phyloP scores from a whole-genome alignment of 768 basidiomycete genomes.

The Brasilioporus rufonigricans region DNA sequence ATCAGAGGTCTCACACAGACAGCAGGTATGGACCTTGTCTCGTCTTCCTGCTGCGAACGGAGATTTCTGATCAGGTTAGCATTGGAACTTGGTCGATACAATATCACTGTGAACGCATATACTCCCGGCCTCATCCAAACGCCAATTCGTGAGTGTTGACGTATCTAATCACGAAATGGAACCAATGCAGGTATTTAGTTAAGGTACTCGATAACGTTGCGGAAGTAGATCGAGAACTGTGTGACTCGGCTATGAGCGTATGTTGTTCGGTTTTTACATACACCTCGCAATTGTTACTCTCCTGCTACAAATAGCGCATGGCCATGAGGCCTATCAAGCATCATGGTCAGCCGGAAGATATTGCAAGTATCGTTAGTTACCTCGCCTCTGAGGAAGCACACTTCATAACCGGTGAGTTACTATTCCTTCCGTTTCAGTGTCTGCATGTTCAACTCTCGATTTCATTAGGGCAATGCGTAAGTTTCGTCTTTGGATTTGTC shows the following conservation, averaged over 20 bases:
- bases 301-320: neutral
- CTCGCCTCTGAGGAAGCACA: too few species aligned
- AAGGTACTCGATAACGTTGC: neutral
- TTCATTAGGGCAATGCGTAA: neutral
- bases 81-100: constrained; percentile 32
- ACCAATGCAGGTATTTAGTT: neutral
- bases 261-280: neutral
- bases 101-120: constrained; percentile 41
- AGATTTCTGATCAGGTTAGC: neutral
- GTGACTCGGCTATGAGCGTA: neutral
- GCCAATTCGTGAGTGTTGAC: constrained; percentile 9
- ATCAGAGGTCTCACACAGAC: too few species aligned
- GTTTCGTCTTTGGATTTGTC: neutral
- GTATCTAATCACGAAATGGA: neutral
- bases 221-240: neutral
- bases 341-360: too few species aligned
- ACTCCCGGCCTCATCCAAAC: constrained; percentile 37
- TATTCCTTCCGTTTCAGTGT: neutral
- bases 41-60: neutral
- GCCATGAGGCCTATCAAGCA: constrained; percentile 2
- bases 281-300: neutral
- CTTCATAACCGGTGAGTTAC: constrained; percentile 20
- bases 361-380: neutral
- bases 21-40: constrained; percentile 23
- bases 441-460: neutral